Evolutionary conservation across 306 rosid genomes (phyloP), one percentile per base, ranked within the genome.

Genomic region (Trichosanthes truncata): DNA sequence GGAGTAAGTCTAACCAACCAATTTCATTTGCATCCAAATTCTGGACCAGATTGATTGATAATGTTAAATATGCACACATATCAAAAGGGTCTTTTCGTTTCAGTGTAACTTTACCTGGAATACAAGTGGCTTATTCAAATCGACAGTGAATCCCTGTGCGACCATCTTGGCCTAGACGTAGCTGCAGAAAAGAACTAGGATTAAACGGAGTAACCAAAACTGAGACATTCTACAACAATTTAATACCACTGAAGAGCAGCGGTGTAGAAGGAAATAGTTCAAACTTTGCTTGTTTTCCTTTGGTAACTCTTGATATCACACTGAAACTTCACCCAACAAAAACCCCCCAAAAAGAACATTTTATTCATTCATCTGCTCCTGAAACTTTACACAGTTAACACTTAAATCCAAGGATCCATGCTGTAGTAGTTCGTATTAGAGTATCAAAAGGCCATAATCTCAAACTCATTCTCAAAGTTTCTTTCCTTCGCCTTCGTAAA

Each of bases 41-140:
- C 13, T 65, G 1, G 2, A n/a, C 52, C 29, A 66, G 26, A 35
- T 36, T 38, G 6, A 5, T 46, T 43, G 33, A 45, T 10, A 41
- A 71, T 48, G 13, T 5, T 21, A 71, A 45, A 48, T 5, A 43
- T 9, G 26, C 1, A 21, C 33, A 40, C 33, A n/a, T 21, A 69
- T 23, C 29, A 40, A 69, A 40, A 41, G 35, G 17, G 4, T 0
- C 7, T 31, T 62, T 62, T n/a, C 9, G 33, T 21, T 23, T 9
- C 31, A 12, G 46, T 21, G 8, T 18, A n/a, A 72, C 56, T 72
- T 61, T 45, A 78, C 81, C 81, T 78, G 81, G 45, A 78, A 78
- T n/a, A 78, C 81, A 26, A 78, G 81, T 62, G 81, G 73, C 63
- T 78, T 78, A 18, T 78, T 18, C 45, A 78, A 78, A 61, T 78